phyloP scores from a whole-genome alignment of 306 rosid genomes.

The Cicer pinnatifidum region DNA sequence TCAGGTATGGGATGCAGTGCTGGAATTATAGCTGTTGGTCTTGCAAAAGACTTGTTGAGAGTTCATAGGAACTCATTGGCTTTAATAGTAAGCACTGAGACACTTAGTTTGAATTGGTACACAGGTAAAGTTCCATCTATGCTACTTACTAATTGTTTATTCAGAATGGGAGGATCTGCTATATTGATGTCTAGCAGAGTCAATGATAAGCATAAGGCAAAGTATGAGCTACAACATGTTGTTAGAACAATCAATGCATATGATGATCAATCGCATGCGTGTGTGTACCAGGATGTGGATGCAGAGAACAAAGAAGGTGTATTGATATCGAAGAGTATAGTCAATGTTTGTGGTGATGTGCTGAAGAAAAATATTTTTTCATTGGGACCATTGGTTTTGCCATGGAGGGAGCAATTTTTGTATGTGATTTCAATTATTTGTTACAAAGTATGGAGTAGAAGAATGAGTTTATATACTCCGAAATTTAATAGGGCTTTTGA shows the following conservation, averaged over 20 bases:
- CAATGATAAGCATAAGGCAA: slow-evolving; percentile 56
- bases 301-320: slow-evolving; percentile 51
- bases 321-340: slow-evolving; percentile 54
- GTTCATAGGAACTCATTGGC: slow-evolving; percentile 64
- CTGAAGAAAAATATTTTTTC: slow-evolving; percentile 56
- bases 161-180: slow-evolving; percentile 74
- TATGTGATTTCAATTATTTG: slow-evolving; percentile 46
- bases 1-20: slow-evolving; percentile 84
- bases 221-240: slow-evolving; percentile 56
- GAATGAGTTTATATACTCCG: slow-evolving; percentile 49
- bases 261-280: slow-evolving; percentile 56
- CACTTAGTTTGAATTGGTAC: slow-evolving; percentile 59
- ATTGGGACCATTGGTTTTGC: slow-evolving; percentile 63
- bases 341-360: slow-evolving; percentile 58
- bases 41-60: slow-evolving; percentile 64
- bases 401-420: slow-evolving; percentile 55
- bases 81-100: slow-evolving; percentile 63
- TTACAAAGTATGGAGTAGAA: slow-evolving; percentile 37
- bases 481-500: slow-evolving; percentile 61
- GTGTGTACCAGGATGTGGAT: slow-evolving; percentile 59
- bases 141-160: slow-evolving; percentile 68
- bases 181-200: slow-evolving; percentile 58
- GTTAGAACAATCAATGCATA: slow-evolving; percentile 65
- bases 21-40: slow-evolving; percentile 55
- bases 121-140: slow-evolving; percentile 60